Evolutionary conservation across 139 green algal species (phyloP), one percentile per base, ranked within the genome.

Genomic region (Pseudopediastrum boryanum): DNA sequence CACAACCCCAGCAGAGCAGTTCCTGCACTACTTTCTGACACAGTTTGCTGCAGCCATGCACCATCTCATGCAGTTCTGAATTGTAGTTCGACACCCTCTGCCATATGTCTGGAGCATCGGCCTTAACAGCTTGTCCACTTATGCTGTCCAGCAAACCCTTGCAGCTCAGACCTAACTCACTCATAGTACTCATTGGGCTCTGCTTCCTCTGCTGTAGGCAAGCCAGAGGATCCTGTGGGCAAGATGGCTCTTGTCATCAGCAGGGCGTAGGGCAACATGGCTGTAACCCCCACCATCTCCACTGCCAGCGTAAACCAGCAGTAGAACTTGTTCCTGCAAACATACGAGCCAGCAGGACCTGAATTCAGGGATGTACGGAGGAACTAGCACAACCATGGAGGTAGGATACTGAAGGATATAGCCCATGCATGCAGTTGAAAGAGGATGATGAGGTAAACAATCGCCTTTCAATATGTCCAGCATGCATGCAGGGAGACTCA

Each of bases 191-290:
- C n/a, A n/a, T n/a, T n/a, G n/a, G n/a, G n/a, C n/a, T n/a, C n/a
- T n/a, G n/a, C n/a, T n/a, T n/a, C n/a, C n/a, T 65, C 63, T 31
- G 75, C 62, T 8, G 35, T 13, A 25, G 67, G 71, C 43, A 74
- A 52, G 21, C 74, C 67, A 38, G 35, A 38, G 19, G 29, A 31
- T 31, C 42, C 39, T 5, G n/a, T 35, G 54, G 39, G 35, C 16
- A 36, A 16, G 33, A 33, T 79, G 23, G n/a, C 50, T 35, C 46
- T 75, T 46, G 75, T 50, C 35, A 89, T 71, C 76, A 85, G 66
- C 16, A 84, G 73, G 33, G 63, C 71, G 51, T 89, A 89, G 25
- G 81, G 81, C 4, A 88, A 48, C 31, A 88, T 78, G 2, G 79
- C 79, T 0, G 71, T 81, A 35, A 83, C 38, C 21, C 84, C 84